Base-by-base conservation (phyloP, 306 rosid genomes). In the Citrullus amarus region DNA sequence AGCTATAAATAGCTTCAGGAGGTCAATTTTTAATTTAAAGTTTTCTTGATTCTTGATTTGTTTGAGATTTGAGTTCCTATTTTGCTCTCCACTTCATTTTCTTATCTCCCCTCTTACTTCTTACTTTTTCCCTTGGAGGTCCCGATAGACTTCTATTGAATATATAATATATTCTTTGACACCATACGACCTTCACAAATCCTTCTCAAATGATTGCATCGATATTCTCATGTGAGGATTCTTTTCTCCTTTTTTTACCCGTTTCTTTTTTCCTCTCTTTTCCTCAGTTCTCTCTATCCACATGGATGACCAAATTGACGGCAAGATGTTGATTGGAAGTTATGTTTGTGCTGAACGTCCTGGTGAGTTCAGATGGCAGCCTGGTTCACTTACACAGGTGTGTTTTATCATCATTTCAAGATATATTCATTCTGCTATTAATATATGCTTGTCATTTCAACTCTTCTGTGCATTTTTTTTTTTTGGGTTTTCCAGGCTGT, bases 311-410 rank as follows among this genome's bases (percentile, higher is more conserved):
- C 98, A 94, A 85, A 89, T 89, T 80, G 98, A 94, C 60, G 95
- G 91, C 58, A 88, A 90, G 81, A 94, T 94, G 79, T 86, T 94
- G 80, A 83, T 90, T 48, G 97, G 98, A 81, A 84, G 93, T 79
- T 90, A 90, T 61, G 95, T 90, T 13, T 87, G 97, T 84, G 83
- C 98, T 16, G 96, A 94, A 80, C 87, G 80, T 79, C 96, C 97
- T 28, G 98, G 98, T 75, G 96, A 94, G 74, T 94, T 92, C 81
- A 85, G 88, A 86, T 94, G 98, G 98, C 98, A 94, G 85, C 98
- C 94, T 18, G 97, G 98, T 60, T 90, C 97, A 28, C 97, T 94
- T 83, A 89, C 95, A 28, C 98, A 94, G 96, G 98, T 94, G 81
- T 76, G 84, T 82, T 80, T 75, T 39, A 9, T 48, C 78, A 55